Percentiles rank a stretch among this genome's conserved stretches.
Evolutionary conservation across 257 asterid genomes (phyloP).

Genomic region (Lycium barbarum): DNA sequence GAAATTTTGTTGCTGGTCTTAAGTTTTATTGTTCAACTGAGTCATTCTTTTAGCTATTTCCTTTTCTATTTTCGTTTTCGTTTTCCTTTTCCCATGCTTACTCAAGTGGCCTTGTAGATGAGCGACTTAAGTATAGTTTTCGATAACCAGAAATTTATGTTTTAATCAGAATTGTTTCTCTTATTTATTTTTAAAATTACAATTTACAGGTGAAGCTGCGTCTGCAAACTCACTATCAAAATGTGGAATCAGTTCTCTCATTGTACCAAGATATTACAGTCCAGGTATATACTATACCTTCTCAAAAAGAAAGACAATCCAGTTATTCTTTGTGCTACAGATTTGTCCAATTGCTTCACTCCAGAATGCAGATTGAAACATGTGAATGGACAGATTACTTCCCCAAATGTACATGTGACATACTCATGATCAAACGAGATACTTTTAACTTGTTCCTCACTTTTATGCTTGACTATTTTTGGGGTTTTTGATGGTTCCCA

Average conservation of each 20-base stretch:
- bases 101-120: not conserved
- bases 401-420: not conserved
- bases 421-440: not conserved
- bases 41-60: not conserved
- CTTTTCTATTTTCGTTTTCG: not conserved
- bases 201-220: constrained; percentile 81
- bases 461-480: not conserved
- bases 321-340: constrained; percentile 49
- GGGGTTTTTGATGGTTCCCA: not conserved
- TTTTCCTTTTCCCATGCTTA: not conserved
- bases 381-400: not conserved
- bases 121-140: not conserved
- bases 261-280: constrained; percentile 64
- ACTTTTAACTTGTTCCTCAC: not conserved
- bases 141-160: not conserved
- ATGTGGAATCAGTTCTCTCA: constrained; percentile 88
- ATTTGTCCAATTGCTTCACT: not conserved
- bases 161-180: not conserved
- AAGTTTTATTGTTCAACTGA: not conserved
- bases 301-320: not conserved
- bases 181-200: not conserved
- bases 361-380: not conserved
- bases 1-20: not conserved
- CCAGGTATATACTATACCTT: not conserved
- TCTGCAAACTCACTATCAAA: constrained; percentile 79